These are phyloP conservation scores for Priceomyces haplophilus DNA, from an alignment of 805 yeast species.

Conservation along the genomic window DNA sequence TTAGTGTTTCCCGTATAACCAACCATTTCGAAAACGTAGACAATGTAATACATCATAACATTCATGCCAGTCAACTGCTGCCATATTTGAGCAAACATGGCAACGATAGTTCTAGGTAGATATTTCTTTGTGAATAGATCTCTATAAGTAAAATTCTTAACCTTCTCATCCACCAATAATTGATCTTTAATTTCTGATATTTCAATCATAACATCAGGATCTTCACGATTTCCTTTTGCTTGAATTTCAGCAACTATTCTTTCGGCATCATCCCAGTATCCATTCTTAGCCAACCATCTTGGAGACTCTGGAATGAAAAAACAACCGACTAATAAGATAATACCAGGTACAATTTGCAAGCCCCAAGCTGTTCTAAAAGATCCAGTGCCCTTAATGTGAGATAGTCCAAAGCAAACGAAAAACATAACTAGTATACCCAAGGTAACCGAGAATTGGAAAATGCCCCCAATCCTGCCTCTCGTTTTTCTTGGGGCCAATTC, in stretches of 20 bases:
- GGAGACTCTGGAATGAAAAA: constrained; percentile 47
- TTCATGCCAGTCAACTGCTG: constrained; percentile 61
- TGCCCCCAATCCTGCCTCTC: constrained; percentile 22
- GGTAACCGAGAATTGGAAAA: constrained; percentile 20
- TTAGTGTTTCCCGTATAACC: constrained; percentile 48
- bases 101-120: constrained; percentile 48
- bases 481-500: constrained; percentile 60
- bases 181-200: constrained; percentile 59
- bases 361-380: constrained; percentile 43
- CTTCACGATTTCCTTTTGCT: constrained; percentile 41
- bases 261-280: constrained; percentile 45
- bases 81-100: constrained; percentile 55
- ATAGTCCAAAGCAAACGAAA: constrained; percentile 38
- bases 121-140: constrained; percentile 53
- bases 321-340: constrained; percentile 30
- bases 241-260: constrained; percentile 38
- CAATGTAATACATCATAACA: constrained; percentile 61
- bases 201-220: constrained; percentile 50
- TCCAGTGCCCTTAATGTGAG: constrained; percentile 39
- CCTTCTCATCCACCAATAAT: constrained; percentile 50
- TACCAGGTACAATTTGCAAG: constrained; percentile 40
- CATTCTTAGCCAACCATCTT: constrained; percentile 47
- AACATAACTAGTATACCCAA: constrained; percentile 19
- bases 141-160: constrained; percentile 42
- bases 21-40: constrained; percentile 57